Percentiles rank a stretch among this genome's conserved stretches.
phyloP scores from a whole-genome alignment of 2,329 filamentous ascomycete species.

The Aschersonia sp. region DNA sequence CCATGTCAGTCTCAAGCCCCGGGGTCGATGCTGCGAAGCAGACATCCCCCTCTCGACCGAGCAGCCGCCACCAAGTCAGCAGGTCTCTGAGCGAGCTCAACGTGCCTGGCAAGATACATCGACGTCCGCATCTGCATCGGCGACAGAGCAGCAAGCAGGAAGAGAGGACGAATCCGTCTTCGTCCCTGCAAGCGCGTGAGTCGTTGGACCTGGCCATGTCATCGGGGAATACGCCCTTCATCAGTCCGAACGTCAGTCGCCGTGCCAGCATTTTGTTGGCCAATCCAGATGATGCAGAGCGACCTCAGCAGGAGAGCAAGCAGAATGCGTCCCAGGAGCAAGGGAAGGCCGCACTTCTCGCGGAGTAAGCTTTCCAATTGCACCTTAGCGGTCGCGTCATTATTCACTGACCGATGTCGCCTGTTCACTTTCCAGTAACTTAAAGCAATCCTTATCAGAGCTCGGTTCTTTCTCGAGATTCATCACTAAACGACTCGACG shows the following conservation, averaged over 20 bases:
- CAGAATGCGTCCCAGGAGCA: constrained; percentile 22
- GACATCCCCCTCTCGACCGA: constrained; percentile 7
- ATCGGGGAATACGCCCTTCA: constrained; percentile 27
- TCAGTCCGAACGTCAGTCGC: constrained; percentile 28
- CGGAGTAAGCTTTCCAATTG: constrained; percentile 21
- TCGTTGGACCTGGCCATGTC: constrained; percentile 32
- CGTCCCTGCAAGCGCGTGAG: constrained; percentile 10
- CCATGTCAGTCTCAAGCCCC: not conserved
- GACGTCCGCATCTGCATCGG: constrained; percentile 20
- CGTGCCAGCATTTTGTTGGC: constrained; percentile 24
- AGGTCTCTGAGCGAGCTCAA: constrained; percentile 41
- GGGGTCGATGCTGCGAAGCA: not conserved
- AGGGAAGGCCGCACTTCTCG: constrained; percentile 13
- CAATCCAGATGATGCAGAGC: constrained; percentile 21
- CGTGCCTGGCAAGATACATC: constrained; percentile 27
- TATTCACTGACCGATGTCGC: too few relatives aligned
- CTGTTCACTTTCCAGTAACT: constrained; percentile 21
- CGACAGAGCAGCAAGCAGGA: constrained; percentile 14
- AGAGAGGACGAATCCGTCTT: constrained; percentile 10
- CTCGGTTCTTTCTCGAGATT: constrained; percentile 46
- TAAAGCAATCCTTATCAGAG: constrained; percentile 35
- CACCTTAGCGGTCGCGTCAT: too few relatives aligned
- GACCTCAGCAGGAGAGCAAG: constrained; percentile 28
- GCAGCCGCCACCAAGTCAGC: constrained; percentile 35
- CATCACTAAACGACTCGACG: constrained; percentile 53